A percentile compares a stretch with the other conserved stretches of the same genome.
Evolutionary conservation across 2,329 filamentous ascomycete genomes (phyloP).

Genomic region (Ophiostoma sp.): DNA sequence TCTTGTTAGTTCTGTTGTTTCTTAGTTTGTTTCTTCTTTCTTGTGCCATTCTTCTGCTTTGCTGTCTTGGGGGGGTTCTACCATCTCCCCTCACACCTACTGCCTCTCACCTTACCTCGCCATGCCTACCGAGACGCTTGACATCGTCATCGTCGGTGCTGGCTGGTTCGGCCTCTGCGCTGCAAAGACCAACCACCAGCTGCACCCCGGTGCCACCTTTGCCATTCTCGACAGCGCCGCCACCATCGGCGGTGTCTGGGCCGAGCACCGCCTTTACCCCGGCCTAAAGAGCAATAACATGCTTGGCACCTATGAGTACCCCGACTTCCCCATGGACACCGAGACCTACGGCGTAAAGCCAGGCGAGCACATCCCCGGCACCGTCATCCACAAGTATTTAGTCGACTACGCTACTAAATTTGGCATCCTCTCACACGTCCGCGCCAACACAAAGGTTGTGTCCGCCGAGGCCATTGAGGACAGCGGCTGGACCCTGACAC

Average conservation of each 20-base stretch:
- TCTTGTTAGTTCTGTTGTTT: too few relatives aligned
- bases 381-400: constrained; percentile 45
- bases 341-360: constrained; percentile 45
- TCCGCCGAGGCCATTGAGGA: constrained; percentile 40
- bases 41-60: too few relatives aligned
- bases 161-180: constrained; percentile 49
- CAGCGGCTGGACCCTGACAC: constrained; percentile 42
- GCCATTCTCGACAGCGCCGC: constrained; percentile 52
- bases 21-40: too few relatives aligned
- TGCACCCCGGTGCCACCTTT: constrained; percentile 53
- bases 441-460: constrained; percentile 37
- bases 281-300: constrained; percentile 70
- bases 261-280: constrained; percentile 59
- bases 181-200: constrained; percentile 55
- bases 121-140: constrained; percentile 35
- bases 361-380: constrained; percentile 45
- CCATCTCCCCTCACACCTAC: not conserved
- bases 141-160: constrained; percentile 48
- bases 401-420: constrained; percentile 42
- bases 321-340: constrained; percentile 64
- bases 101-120: not conserved
- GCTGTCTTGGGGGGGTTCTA: not conserved
- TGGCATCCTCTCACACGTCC: constrained; percentile 38
- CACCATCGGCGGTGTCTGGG: constrained; percentile 65
- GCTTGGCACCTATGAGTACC: constrained; percentile 65